Evolutionary conservation across 352 stramenopile genomes (phyloP), one percentile per base, ranked within the genome.

Genomic region (Globisporangium takayamanum): DNA sequence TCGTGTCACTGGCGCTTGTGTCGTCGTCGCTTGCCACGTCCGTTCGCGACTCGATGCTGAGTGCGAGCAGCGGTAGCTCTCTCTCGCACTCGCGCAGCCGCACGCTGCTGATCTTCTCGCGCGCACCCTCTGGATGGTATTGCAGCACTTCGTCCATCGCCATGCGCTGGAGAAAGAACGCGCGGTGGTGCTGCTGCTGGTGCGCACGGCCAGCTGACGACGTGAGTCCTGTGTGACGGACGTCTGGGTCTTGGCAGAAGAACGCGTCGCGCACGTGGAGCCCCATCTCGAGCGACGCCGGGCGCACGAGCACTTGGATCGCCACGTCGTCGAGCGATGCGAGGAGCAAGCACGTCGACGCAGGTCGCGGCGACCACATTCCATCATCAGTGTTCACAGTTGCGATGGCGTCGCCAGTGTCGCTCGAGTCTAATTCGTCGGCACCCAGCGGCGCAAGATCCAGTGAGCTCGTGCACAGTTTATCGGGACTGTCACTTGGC

Each of bases 141-240:
- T 68, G 67, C 22, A 93, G 42, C 16, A 92, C 72, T 48, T 91
- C 81, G 12, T 77, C 66, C 55, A 90, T 84, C n/a, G 73, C 70
- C 83, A 91, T 91, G 30, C 80, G 79, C 36, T 91, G 64, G n/a
- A 88, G 69, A 30, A 90, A 78, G 57, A 79, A 88, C 36, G 79
- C 73, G 15, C 63, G 73, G 41, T 57, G 47, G 30, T n/a, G 41
- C 12, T 22, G 41, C 41, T 18, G 15, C 41, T 20, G 41, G 1
- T 46, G 41, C 41, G 6, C 11, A 4, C 22, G 33, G 22, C 20
- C 44, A 49, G 26, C 54, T 30, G 2, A 37, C 25, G 12, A 60
- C 50, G 25, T 25, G 42, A 33, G 53, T 6, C 28, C 28, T 6
- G 28, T 5, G 5, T 5, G 2, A 53, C 15, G 37, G 47, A 59